These are phyloP conservation scores for Lactarius pseudohatsudake DNA, from an alignment of 768 basidiomycete genomes.

Conservation along the genomic window DNA sequence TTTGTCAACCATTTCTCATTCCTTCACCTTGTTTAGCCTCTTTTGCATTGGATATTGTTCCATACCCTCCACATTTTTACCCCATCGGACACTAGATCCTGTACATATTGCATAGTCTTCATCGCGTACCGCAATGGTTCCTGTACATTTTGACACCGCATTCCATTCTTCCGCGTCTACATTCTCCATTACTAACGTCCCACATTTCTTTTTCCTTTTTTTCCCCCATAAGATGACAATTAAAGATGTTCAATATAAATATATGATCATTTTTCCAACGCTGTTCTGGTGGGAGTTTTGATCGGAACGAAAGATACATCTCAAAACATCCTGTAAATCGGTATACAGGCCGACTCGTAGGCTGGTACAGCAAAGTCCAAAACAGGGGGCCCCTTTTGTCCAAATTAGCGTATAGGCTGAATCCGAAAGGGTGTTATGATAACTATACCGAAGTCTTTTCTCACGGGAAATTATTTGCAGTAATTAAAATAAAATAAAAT, in stretches of 20 bases:
- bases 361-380: no score
- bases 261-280: background rate
- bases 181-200: background rate
- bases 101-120: background rate
- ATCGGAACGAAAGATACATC: no score
- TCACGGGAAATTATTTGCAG: no score
- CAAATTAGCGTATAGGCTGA: no score
- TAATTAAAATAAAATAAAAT: no score
- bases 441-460: no score
- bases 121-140: background rate
- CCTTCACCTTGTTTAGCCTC: background rate
- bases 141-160: background rate
- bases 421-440: no score
- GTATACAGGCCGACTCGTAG: no score
- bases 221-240: background rate
- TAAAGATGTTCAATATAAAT: background rate
- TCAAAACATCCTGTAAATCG: no score
- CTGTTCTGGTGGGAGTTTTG: background rate
- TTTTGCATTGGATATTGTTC: background rate
- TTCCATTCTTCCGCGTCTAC: constrained; percentile 13
- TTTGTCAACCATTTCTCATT: background rate
- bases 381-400: no score
- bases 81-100: constrained; percentile 1
- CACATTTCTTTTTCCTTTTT: background rate
- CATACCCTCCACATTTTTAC: background rate